phyloP scores from a whole-genome alignment of 2,329 filamentous ascomycete species.

The Talaromyces rugulosus region DNA sequence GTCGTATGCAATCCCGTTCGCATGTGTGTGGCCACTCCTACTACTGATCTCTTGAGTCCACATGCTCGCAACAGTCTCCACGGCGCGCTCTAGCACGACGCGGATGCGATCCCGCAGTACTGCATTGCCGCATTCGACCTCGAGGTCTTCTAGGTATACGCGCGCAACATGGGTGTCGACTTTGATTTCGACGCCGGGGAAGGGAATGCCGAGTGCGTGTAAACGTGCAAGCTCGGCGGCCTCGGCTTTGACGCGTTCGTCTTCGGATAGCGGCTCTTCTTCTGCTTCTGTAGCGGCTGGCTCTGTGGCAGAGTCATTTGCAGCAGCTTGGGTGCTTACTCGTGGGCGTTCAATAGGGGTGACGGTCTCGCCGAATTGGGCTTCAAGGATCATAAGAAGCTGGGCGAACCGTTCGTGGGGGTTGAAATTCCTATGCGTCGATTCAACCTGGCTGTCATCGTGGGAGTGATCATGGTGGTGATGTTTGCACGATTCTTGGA shows the following conservation, averaged over 20 bases:
- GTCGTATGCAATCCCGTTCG: slow-evolving; percentile 2
- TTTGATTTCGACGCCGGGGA: slow-evolving; percentile 80
- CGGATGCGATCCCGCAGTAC: slow-evolving; percentile 78
- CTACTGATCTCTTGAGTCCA: slow-evolving; percentile 33
- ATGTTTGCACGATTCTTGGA: slow-evolving; percentile 55
- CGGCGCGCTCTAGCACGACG: slow-evolving; percentile 83
- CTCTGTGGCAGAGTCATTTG: slow-evolving; percentile 10
- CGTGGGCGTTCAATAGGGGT: slow-evolving; percentile 67
- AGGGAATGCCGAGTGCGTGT: slow-evolving; percentile 79
- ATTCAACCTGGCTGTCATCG: slow-evolving; percentile 47
- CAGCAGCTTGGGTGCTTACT: slow-evolving; percentile 24
- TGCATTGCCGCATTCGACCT: slow-evolving; percentile 79
- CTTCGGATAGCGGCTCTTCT: slow-evolving; percentile 46
- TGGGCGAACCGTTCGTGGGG: slow-evolving; percentile 75
- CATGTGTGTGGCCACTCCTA: neutral
- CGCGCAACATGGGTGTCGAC: slow-evolving; percentile 84
- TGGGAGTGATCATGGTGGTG: slow-evolving; percentile 49
- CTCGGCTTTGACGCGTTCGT: slow-evolving; percentile 52
- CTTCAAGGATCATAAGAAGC: slow-evolving; percentile 93
- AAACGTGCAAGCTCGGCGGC: slow-evolving; percentile 70
- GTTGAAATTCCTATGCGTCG: slow-evolving; percentile 69
- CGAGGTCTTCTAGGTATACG: slow-evolving; percentile 87
- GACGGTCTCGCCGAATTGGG: slow-evolving; percentile 88
- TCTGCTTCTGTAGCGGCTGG: slow-evolving; percentile 29
- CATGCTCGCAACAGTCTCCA: slow-evolving; percentile 78